These are phyloP conservation scores for Nematodospora valgi DNA, from an alignment of 805 yeast genomes.

Conservation along the genomic window DNA sequence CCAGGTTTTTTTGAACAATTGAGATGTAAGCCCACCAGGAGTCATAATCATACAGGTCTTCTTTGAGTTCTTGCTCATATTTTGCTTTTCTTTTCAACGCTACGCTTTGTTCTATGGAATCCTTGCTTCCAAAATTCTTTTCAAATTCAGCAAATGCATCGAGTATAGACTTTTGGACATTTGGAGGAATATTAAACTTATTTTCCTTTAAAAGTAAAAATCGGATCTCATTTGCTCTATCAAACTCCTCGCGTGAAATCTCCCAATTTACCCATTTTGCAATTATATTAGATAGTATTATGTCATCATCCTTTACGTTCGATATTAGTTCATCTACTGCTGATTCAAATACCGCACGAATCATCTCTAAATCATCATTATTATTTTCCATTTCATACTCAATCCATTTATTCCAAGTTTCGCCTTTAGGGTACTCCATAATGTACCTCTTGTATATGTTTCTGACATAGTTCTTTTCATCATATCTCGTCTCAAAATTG, in stretches of 20 bases:
- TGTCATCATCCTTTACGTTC: slow-evolving; percentile 15
- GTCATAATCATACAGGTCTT: slow-evolving; percentile 60
- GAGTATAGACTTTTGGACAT: slow-evolving; percentile 33
- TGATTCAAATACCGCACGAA: slow-evolving; percentile 62
- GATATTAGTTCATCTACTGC: slow-evolving; percentile 54
- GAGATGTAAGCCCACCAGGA: slow-evolving; percentile 78
- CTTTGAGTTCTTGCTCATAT: slow-evolving; percentile 48
- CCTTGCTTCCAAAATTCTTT: slow-evolving; percentile 57
- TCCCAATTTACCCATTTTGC: slow-evolving; percentile 73
- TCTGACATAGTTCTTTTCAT: slow-evolving; percentile 54
- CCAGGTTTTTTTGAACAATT: slow-evolving; percentile 18
- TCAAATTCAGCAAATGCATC: slow-evolving; percentile 52
- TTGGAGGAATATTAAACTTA: slow-evolving; percentile 22
- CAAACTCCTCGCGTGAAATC: slow-evolving; percentile 52
- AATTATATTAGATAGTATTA: slow-evolving; percentile 32
- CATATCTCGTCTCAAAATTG: slow-evolving; percentile 67
- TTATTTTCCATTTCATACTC: slow-evolving; percentile 51
- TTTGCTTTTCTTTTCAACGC: slow-evolving; percentile 50
- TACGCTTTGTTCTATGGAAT: slow-evolving; percentile 51
- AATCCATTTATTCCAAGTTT: slow-evolving; percentile 75
- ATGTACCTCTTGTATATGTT: slow-evolving; percentile 56
- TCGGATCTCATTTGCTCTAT: slow-evolving; percentile 60
- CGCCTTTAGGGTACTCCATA: slow-evolving; percentile 23
- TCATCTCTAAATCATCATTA: slow-evolving; percentile 37
- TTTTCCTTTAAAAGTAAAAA: slow-evolving; percentile 41